Evolutionary conservation across 805 yeast species (phyloP).

Genomic region (Candida chauliodis): DNA sequence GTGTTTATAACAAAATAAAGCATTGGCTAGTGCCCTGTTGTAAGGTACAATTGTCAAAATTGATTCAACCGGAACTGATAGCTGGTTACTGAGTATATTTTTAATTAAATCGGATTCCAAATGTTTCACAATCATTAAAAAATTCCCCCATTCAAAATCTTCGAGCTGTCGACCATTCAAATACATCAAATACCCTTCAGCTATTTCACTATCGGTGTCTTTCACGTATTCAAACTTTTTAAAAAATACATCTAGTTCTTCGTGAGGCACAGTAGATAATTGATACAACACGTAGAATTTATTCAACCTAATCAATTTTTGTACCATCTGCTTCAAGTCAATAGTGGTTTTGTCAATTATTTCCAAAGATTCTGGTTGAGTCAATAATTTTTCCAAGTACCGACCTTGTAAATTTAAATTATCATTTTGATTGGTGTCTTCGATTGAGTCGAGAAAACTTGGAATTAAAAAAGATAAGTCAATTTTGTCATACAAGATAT

Average conservation of each 20-base stretch:
- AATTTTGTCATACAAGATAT: slow-evolving; percentile 7
- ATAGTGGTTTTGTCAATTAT: background rate
- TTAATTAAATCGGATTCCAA: slow-evolving; percentile 11
- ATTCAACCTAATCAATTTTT: slow-evolving; percentile 2
- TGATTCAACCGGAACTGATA: slow-evolving; percentile 13
- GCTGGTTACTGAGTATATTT: slow-evolving; percentile 14
- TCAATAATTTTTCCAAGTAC: slow-evolving; percentile 7
- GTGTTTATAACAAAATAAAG: slow-evolving; percentile 22
- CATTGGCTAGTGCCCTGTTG: slow-evolving; percentile 19
- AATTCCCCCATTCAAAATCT: slow-evolving; percentile 14
- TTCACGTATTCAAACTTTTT: slow-evolving; percentile 33
- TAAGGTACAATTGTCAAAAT: slow-evolving; percentile 36
- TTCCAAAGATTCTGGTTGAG: slow-evolving; percentile 2
- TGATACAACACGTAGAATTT: slow-evolving; percentile 7
- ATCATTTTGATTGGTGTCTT: slow-evolving; percentile 1
- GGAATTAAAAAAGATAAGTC: slow-evolving; percentile 7
- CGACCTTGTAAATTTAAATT: slow-evolving; percentile 5
- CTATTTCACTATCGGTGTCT: slow-evolving; percentile 27
- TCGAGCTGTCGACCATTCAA: slow-evolving; percentile 6
- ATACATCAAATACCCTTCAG: slow-evolving; percentile 32
- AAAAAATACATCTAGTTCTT: background rate
- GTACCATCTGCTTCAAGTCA: slow-evolving; percentile 3
- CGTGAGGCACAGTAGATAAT: slow-evolving; percentile 1
- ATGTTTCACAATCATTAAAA: slow-evolving; percentile 15
- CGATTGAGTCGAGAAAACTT: slow-evolving; percentile 5